Base-by-base conservation (phyloP, 257 asterid genomes). In the Nicotiana obtusifolia region DNA sequence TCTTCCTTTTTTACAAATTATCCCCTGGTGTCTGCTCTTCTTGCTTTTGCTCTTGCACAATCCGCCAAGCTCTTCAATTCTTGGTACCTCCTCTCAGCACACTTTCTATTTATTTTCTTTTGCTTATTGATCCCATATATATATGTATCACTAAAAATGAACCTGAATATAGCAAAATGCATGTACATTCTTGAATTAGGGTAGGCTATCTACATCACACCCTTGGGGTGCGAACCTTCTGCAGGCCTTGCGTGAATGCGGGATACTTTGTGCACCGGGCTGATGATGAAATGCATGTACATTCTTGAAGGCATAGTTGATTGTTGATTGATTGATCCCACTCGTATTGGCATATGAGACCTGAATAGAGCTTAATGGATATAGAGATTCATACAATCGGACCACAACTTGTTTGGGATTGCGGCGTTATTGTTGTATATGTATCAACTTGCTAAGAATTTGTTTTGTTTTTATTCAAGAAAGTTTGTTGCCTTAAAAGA, bases 1-100 rank as follows among this genome's bases (percentile, higher is more conserved):
- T 83, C 86, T 41, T 85, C 97, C 6, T 24, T 91, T 35, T 85
- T 93, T 10, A 49, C 92, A 30, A 96, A 94, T 83, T 89, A 85
- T 86, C 97, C 95, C 31, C 82, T 94, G 52, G 82, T 94, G 10
- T 91, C 97, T 57, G 94, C 98, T 78, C 82, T 94, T 79, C 31
- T 96, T 13, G 97, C 98, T 62, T 94, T 94, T 80, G 86, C 87
- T 57, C 79, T 94, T 81, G 98, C 97, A 68, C 98, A 95, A 89
- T 86, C 91, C 66, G 59, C 84, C 47, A 96, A 94, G 86, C 41
- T 93, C 88, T 52, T 94, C 84, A 82, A 93, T 78, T 81, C 93
- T 53, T 88, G 99, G 98, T 95, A 92, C 59, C 53, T 52, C 75
- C 14, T 10, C 37, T 4, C 62, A 56, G 4, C 9, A 56, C 28